Percentiles rank a stretch among this genome's conserved stretches.
Conservation (phyloP, 2,329 filamentous ascomycete species). For the Leptosphaerulina australis region DNA sequence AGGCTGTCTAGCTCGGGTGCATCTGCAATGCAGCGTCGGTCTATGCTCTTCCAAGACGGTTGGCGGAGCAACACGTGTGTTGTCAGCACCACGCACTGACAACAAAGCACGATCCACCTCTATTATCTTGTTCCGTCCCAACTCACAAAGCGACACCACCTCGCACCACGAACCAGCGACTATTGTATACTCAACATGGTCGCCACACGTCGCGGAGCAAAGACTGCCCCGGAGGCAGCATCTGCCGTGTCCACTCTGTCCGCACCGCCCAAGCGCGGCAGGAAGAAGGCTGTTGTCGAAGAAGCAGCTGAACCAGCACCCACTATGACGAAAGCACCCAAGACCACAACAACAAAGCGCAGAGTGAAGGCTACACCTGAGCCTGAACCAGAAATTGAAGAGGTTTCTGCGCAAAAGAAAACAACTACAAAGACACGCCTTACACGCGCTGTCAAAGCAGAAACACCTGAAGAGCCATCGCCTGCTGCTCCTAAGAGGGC, state of each 20-base stretch:
- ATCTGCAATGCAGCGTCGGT: not conserved
- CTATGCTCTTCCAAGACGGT: constrained; percentile 15
- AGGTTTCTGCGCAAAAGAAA: constrained; percentile 27
- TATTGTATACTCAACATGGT: constrained; percentile 35
- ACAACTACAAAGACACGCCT: constrained; percentile 24
- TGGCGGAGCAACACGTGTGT: constrained; percentile 23
- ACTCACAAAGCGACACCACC: constrained; percentile 15
- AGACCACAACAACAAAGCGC: constrained; percentile 28
- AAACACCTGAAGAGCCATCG: constrained; percentile 23
- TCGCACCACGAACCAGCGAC: constrained; percentile 19
- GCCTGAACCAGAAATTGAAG: constrained; percentile 12
- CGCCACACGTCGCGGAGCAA: constrained; percentile 41
- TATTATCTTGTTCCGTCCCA: constrained; percentile 19
- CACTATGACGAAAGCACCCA: constrained; percentile 26
- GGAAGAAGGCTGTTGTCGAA: constrained; percentile 34
- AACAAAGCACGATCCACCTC: constrained; percentile 31
- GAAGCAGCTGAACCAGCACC: constrained; percentile 28
- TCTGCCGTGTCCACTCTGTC: constrained; percentile 36
- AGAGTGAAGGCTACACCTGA: constrained; percentile 24
- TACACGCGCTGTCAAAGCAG: constrained; percentile 31
- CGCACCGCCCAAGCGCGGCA: constrained; percentile 42
- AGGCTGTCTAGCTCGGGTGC: constrained; percentile 3
- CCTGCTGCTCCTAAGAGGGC: constrained; percentile 32
- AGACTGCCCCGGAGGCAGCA: constrained; percentile 30
- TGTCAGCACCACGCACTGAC: constrained; percentile 29